A percentile compares a stretch with the other conserved stretches of the same genome.
Conservation (phyloP, 2,329 filamentous ascomycete species). For the Colletotrichum eremochloae region DNA sequence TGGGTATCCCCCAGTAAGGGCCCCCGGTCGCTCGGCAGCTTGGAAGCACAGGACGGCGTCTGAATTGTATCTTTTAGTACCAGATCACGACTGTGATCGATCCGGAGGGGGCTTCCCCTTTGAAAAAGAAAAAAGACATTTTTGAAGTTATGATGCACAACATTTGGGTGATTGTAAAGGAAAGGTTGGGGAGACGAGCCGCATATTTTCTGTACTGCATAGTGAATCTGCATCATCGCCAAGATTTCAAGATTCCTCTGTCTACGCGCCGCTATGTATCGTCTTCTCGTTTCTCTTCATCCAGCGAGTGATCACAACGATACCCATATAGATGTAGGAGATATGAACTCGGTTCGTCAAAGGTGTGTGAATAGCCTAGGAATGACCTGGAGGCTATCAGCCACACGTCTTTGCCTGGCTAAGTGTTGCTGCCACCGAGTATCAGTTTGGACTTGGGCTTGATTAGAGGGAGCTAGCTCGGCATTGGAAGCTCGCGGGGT, state of each 20-base stretch:
- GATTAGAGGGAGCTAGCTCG: no score
- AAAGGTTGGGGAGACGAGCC: background rate
- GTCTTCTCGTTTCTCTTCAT: background rate
- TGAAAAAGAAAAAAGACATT: background rate
- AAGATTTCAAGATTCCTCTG: background rate
- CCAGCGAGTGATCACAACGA: no score
- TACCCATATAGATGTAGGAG: no score
- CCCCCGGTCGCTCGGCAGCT: background rate
- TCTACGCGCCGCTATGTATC: background rate
- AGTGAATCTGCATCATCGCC: background rate
- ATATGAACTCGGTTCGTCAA: no score
- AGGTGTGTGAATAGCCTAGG: no score
- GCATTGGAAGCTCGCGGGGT: no score
- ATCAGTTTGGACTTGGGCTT: no score
- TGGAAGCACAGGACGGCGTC: slow-evolving; percentile 1
- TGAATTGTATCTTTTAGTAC: slow-evolving; percentile 22
- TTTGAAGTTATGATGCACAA: background rate
- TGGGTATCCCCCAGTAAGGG: slow-evolving; percentile 62
- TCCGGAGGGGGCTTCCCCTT: background rate
- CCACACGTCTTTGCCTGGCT: no score
- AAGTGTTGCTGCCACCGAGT: no score
- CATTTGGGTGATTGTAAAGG: background rate
- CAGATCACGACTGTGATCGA: slow-evolving; percentile 18
- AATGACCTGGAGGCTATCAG: no score
- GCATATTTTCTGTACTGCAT: background rate